Conservation (phyloP, 2,329 filamentous ascomycete species). For the Helotiales sp. region DNA sequence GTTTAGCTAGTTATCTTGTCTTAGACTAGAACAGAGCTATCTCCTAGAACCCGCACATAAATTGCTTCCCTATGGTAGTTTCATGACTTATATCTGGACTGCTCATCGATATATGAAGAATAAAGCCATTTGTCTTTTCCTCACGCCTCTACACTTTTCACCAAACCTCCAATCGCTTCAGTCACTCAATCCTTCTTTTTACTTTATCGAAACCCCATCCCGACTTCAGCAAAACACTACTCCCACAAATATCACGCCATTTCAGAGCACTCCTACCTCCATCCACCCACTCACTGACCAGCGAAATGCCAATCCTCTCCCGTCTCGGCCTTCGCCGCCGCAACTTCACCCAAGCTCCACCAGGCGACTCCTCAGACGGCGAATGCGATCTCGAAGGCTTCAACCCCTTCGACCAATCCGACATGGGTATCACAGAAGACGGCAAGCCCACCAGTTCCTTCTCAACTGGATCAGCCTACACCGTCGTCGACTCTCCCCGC, state of each 20-base stretch:
- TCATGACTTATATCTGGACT: neutral
- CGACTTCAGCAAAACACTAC: neutral
- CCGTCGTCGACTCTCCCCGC: neutral
- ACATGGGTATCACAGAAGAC: conserved; percentile 2
- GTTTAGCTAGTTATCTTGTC: no score
- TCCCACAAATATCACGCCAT: neutral
- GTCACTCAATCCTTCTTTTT: neutral
- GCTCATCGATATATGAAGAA: no score
- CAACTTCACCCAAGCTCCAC: neutral
- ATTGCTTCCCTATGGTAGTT: no score
- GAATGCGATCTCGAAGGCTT: conserved; percentile 1
- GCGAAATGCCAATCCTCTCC: neutral
- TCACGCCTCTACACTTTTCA: no score
- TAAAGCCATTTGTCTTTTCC: no score
- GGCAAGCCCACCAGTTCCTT: neutral
- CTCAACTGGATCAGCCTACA: neutral
- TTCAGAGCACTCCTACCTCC: neutral
- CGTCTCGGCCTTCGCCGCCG: neutral
- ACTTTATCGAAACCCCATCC: no score
- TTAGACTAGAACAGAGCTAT: no score
- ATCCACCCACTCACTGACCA: neutral
- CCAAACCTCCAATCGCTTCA: neutral
- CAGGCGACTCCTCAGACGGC: neutral
- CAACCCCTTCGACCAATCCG: conserved; percentile 10
- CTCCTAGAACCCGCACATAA: no score